Evolutionary conservation across 2,329 filamentous ascomycete genomes (phyloP).

Genomic region (Trichoderma sp.): DNA sequence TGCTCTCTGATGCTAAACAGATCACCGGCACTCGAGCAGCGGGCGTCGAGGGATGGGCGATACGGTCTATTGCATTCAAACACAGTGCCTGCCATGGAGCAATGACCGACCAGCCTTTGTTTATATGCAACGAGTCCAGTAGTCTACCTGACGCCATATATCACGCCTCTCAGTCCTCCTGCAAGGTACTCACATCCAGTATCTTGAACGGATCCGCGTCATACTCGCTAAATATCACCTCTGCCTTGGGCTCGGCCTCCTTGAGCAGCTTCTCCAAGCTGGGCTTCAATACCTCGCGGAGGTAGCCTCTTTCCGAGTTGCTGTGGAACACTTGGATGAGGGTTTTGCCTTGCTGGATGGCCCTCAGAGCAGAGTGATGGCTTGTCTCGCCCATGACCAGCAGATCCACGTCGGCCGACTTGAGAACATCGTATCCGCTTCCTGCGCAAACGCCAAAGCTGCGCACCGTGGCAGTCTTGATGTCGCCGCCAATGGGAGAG

Average conservation of each 20-base stretch:
- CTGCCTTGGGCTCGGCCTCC: constrained; percentile 47
- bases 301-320: constrained; percentile 84
- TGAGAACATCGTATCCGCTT: constrained; percentile 75
- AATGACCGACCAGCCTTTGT: not conserved
- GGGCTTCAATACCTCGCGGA: constrained; percentile 66
- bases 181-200: constrained; percentile 48
- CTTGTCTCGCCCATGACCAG: constrained; percentile 89
- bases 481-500: constrained; percentile 46
- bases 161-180: constrained; percentile 21
- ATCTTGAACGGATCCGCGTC: constrained; percentile 90
- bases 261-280: constrained; percentile 60
- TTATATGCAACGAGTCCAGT: not conserved
- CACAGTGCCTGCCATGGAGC: not conserved
- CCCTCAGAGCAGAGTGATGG: constrained; percentile 86
- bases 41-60: constrained; percentile 23
- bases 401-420: constrained; percentile 68
- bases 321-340: constrained; percentile 88
- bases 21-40: constrained; percentile 17
- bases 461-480: constrained; percentile 46
- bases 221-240: constrained; percentile 70
- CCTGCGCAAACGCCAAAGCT: constrained; percentile 87
- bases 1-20: constrained; percentile 23
- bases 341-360: constrained; percentile 76
- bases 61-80: not conserved
- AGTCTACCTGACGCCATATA: not conserved